Evolutionary conservation across 768 basidiomycete genomes (phyloP).

Genomic region (Porphyrellus cyaneotinctus): DNA sequence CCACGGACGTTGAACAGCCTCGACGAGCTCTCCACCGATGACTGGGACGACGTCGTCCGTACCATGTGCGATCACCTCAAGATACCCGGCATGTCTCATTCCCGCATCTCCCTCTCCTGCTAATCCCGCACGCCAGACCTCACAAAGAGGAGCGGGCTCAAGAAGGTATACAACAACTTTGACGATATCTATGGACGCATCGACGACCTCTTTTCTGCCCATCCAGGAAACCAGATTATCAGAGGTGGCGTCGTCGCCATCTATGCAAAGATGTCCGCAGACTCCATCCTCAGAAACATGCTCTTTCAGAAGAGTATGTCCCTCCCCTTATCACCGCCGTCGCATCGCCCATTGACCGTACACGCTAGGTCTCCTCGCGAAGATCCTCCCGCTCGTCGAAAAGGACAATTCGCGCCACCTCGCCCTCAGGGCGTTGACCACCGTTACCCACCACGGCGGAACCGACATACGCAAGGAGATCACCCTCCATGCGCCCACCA

Average conservation of each 20-base stretch:
- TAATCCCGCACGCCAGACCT: conserved; percentile 40
- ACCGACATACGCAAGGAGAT: conserved; percentile 46
- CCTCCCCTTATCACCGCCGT: not conserved
- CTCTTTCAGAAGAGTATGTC: conserved; percentile 51
- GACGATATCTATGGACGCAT: conserved; percentile 47
- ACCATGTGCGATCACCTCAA: conserved; percentile 48
- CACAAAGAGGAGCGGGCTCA: conserved; percentile 52
- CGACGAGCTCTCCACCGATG: conserved; percentile 32
- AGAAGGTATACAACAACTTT: conserved; percentile 59
- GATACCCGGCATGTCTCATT: conserved; percentile 44
- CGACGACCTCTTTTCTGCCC: conserved; percentile 44
- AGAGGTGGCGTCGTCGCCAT: conserved; percentile 57
- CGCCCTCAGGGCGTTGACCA: conserved; percentile 52
- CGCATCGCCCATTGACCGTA: not conserved
- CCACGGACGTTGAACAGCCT: conserved; percentile 20
- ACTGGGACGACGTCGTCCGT: conserved; percentile 46
- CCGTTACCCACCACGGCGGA: conserved; percentile 62
- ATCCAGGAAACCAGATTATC: conserved; percentile 43
- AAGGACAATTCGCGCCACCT: conserved; percentile 45
- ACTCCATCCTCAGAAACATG: conserved; percentile 56
- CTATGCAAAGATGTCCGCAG: conserved; percentile 59
- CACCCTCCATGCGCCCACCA: conserved; percentile 37
- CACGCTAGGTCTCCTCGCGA: conserved; percentile 48
- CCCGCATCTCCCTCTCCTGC: not conserved
- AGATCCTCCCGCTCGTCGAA: conserved; percentile 52